Base-by-base conservation (phyloP, 83 land plant genomes). In the Picea abies region DNA sequence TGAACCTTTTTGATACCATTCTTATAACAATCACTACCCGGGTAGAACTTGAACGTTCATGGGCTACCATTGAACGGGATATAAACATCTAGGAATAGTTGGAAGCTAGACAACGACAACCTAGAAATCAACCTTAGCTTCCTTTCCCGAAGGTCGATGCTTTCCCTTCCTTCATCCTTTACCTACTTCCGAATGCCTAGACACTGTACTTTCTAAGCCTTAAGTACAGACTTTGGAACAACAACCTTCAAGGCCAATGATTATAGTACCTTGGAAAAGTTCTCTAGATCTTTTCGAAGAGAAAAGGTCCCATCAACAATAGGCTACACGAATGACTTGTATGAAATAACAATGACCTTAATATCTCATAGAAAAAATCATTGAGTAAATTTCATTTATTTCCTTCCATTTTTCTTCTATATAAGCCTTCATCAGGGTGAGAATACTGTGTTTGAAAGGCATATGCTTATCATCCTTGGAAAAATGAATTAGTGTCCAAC, bases 231-330 rank as follows among this genome's bases (percentile, higher is more conserved):
- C 29, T 26, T 26, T 26, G 29, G 29, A 26, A 26, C 29, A 26
- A 0, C 29, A 26, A 26, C 29, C 29, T 26, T 26, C 81, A 98
- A 80, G 22, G 93, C 97, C 91, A 92, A 94, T 49, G 96, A 90
- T 78, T 98, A 99, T 25, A 98, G 90, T 25, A 87, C 84, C 84
- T 90, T 94, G 23, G 95, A 93, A 87, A 98, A 96, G 29, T 89
- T 81, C 70, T 98, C 99, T 17, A 94, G 91, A 84, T 98, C 99
- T 65, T 89, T 91, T 37, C 98, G 94, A 79, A 94, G 85, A 32
- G 93, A 86, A 63, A 86, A 44, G 64, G 81, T 87, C 16, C 87
- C 92, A 87, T 79, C 91, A 17, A 80, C 68, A 22, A 98, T 82
- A 83, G 97, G 97, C 76, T 96, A 97, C 10, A 86, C 89, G 96